Conservation (phyloP, 2,329 filamentous ascomycete species). For the Xylogone sp. region DNA sequence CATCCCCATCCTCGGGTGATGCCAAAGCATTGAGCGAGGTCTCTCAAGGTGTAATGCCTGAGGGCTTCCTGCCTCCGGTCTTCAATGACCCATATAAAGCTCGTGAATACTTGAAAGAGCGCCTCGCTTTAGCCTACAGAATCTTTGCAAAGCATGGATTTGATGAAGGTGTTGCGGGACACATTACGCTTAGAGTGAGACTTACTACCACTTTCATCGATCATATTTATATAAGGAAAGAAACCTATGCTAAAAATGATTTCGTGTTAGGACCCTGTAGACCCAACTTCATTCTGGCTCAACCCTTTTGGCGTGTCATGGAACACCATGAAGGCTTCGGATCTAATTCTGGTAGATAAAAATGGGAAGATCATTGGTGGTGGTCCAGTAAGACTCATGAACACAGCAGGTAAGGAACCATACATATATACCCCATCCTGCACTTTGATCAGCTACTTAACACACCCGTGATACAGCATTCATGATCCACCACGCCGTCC, state of each 20-base stretch:
- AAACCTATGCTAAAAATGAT: too few species aligned
- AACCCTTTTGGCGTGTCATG: slow-evolving; percentile 62
- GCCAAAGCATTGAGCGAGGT: neutral
- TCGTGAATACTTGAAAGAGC: slow-evolving; percentile 24
- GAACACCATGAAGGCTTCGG: slow-evolving; percentile 54
- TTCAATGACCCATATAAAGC: slow-evolving; percentile 9
- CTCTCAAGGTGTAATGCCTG: neutral
- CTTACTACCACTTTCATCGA: too few species aligned
- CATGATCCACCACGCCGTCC: slow-evolving; percentile 52
- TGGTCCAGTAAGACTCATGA: slow-evolving; percentile 41
- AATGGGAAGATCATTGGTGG: slow-evolving; percentile 56
- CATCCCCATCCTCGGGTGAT: neutral
- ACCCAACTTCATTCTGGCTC: slow-evolving; percentile 59
- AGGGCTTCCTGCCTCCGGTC: neutral
- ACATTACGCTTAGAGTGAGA: slow-evolving; percentile 28
- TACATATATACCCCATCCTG: too few species aligned
- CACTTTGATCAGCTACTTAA: too few species aligned
- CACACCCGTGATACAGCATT: too few species aligned
- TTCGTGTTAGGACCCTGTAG: slow-evolving; percentile 54
- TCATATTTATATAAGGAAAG: too few species aligned
- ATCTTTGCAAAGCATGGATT: slow-evolving; percentile 38
- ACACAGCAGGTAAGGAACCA: slow-evolving; percentile 33
- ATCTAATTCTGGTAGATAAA: slow-evolving; percentile 60
- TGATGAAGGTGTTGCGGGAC: slow-evolving; percentile 34
- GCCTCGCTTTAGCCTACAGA: slow-evolving; percentile 39